A percentile compares a stretch with the other conserved stretches of the same genome.
These are phyloP conservation scores for Nyssa sinensis DNA, from an alignment of 148 eudicot genomes.

Conservation along the genomic window DNA sequence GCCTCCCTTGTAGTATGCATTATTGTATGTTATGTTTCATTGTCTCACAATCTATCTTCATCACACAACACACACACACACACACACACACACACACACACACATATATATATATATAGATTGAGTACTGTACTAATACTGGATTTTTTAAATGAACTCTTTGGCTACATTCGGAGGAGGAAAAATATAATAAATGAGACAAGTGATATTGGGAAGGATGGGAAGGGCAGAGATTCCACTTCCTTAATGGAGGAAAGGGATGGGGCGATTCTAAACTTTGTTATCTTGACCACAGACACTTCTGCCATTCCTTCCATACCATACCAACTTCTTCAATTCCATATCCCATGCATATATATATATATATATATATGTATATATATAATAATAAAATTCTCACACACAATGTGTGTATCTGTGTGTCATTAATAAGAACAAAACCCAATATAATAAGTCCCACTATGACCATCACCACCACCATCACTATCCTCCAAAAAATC, in stretches of 20 bases:
- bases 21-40: conserved; percentile 14
- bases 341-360: background rate
- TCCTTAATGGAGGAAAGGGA: conserved; percentile 60
- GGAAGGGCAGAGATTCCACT: conserved; percentile 51
- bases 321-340: conserved; percentile 13
- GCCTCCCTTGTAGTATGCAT: conserved; percentile 31
- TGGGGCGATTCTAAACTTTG: conserved; percentile 49
- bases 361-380: conserved; percentile 2
- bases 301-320: conserved; percentile 46
- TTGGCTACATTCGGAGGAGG: background rate
- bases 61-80: background rate
- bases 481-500: conserved; percentile 6
- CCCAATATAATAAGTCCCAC: background rate
- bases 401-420: too few species aligned
- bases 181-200: too few species aligned
- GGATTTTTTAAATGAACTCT: too few species aligned
- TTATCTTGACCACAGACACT: conserved; percentile 51
- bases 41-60: conserved; percentile 14
- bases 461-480: conserved; percentile 11
- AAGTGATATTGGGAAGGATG: conserved; percentile 31
- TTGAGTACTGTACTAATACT: too few species aligned
- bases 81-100: background rate
- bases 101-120: too few species aligned
- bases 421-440: too few species aligned
- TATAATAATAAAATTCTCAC: background rate